These are phyloP conservation scores for Sphagnum tenellum DNA, from an alignment of 225 moss, liverwort and hornwort genomes.

Conservation along the genomic window DNA sequence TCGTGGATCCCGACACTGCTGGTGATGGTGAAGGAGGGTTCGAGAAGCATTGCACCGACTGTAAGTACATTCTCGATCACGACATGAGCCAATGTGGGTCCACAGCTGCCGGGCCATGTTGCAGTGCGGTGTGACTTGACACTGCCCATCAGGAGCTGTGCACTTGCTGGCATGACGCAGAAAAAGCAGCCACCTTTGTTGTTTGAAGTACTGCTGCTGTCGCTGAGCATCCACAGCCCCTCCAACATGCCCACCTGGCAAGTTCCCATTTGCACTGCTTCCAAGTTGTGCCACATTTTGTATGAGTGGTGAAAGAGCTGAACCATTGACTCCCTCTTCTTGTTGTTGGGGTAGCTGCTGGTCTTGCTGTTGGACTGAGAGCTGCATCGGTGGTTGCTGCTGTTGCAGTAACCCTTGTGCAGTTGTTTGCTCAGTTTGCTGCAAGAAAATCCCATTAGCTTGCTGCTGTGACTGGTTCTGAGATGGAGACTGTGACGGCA, in stretches of 20 bases:
- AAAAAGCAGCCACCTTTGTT: conserved; percentile 92
- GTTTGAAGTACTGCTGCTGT: conserved; percentile 90
- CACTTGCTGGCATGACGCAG: conserved; percentile 96
- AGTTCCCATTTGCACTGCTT: conserved; percentile 31
- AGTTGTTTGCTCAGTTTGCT: too few species aligned
- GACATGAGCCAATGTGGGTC: conserved; percentile 75
- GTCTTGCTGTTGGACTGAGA: too few species aligned
- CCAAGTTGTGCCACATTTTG: conserved; percentile 29
- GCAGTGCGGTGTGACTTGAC: conserved; percentile 82
- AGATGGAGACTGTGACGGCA: conserved; percentile 20
- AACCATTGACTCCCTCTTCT: conserved; percentile 30
- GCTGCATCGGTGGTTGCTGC: neutral
- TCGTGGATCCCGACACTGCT: conserved; percentile 68
- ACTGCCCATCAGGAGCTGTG: conserved; percentile 68
- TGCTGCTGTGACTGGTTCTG: conserved; percentile 15
- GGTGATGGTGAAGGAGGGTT: conserved; percentile 83
- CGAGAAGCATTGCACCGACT: conserved; percentile 89
- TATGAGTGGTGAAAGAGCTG: conserved; percentile 34
- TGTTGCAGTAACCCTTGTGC: conserved; percentile 15
- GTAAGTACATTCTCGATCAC: conserved; percentile 78
- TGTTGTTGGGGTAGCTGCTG: conserved; percentile 13
- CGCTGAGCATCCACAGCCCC: conserved; percentile 69
- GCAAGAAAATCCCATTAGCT: neutral
- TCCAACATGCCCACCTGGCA: conserved; percentile 29
- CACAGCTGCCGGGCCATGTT: conserved; percentile 92